Conservation (phyloP, 225 moss, liverwort and hornwort species). For the Thuidium tamariscinum region DNA sequence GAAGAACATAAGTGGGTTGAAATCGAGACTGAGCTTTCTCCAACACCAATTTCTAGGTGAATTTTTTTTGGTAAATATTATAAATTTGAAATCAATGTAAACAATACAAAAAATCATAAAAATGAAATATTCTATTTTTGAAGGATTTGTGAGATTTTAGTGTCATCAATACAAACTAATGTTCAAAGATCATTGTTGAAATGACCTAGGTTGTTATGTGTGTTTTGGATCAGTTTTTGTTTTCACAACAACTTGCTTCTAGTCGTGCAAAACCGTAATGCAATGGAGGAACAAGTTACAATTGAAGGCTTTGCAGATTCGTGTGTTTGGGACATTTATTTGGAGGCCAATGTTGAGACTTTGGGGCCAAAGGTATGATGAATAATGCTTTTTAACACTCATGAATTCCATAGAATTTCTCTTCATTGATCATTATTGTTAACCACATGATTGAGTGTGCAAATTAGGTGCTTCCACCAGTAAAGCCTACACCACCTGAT, state of each 20-base stretch:
- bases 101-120: neutral
- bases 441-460: neutral
- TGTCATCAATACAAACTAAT: neutral
- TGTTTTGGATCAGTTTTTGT: slow-evolving; percentile 15
- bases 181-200: neutral
- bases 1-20: slow-evolving; percentile 34
- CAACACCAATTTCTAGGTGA: slow-evolving; percentile 13
- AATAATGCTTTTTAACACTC: neutral
- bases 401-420: neutral
- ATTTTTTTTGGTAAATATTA: neutral
- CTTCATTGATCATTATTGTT: neutral
- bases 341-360: slow-evolving; percentile 19
- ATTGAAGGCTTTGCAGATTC: slow-evolving; percentile 32
- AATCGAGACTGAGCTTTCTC: slow-evolving; percentile 31
- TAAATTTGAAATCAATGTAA: neutral
- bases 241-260: slow-evolving; percentile 31
- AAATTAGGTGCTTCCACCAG: slow-evolving; percentile 11
- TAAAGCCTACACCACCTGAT: neutral
- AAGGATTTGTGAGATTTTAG: neutral
- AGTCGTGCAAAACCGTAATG: slow-evolving; percentile 30
- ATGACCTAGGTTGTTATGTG: neutral
- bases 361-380: slow-evolving; percentile 28
- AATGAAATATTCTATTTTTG: neutral
- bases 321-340: slow-evolving; percentile 30
- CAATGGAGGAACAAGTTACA: slow-evolving; percentile 20